Base-by-base conservation (phyloP, 2,329 filamentous ascomycete species). In the Dothideomycetes sp. region DNA sequence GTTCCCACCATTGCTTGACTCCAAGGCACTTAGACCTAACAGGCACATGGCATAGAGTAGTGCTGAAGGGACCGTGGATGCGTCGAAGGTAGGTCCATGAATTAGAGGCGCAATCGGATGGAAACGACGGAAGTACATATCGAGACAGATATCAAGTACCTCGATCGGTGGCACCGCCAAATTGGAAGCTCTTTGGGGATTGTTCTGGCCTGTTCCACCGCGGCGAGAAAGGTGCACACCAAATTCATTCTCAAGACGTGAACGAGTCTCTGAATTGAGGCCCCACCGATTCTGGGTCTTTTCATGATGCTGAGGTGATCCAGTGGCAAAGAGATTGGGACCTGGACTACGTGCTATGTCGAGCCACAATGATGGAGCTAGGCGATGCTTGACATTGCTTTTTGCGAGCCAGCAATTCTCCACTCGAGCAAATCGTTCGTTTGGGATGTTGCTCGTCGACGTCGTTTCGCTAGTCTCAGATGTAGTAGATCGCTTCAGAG, bases 61-160 rank as follows among this genome's bases (percentile, higher is more conserved):
- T 8, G 68, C 61, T 16, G 60, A 57, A 15, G 63, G 63, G 4
- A 68, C 64, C 30, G 64, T 65, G 36, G 66, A 68, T 1, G 69
- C 68, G 11, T 64, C 66, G 45, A 73, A 74, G 0, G 70, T 71
- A 2, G 70, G 69, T 11, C 70, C 59, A 49, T 74, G 70, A 5
- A 74, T 65, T 45, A 73, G 71, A 1, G 69, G 69, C 24, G 72
- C 60, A 3, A 70, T 63, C 1, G 69, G 67, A 41, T 73, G 69
- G 44, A 73, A 73, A 24, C 68, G 67, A 33, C 69, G 68, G 45
- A 73, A 69, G 48, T 70, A 73, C 40, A 71, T 62, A 49, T 73
- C 70, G 15, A 74, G 51, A 7, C 69, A 67, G 51, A 73, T 72
- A 44, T 73, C 70, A 9, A 74, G 54, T 6, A 73, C 67, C 47